A percentile compares a stretch with the other conserved stretches of the same genome.
Evolutionary conservation across 1,284 basidiomycete species (phyloP).

Genomic region (Megacollybia platyphylla): DNA sequence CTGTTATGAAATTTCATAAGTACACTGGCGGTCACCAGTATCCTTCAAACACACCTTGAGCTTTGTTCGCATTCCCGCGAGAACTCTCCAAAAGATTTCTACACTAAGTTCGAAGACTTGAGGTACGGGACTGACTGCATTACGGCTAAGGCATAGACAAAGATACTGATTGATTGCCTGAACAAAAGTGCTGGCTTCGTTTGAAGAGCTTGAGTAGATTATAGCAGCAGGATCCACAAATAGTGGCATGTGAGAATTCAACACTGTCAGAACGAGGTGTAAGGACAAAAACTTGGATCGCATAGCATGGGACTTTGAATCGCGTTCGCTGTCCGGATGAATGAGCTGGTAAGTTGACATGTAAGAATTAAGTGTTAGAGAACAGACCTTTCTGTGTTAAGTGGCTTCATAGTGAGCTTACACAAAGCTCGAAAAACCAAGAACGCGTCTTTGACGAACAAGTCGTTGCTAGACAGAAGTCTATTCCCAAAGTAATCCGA

Average conservation of each 20-base stretch:
- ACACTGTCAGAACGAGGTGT: constrained; percentile 85
- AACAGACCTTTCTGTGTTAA: constrained; percentile 77
- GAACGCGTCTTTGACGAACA: constrained; percentile 94
- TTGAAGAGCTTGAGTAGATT: constrained; percentile 78
- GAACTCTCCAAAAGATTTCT: constrained; percentile 96
- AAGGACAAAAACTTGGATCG: constrained; percentile 88
- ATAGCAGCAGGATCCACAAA: constrained; percentile 79
- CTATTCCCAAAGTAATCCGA: constrained; percentile 3
- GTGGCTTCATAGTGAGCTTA: constrained; percentile 95
- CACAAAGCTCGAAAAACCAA: constrained; percentile 91
- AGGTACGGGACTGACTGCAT: constrained; percentile 89
- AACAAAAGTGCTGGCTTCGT: constrained; percentile 80
- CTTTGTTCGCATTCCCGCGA: constrained; percentile 89
- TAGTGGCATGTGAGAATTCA: constrained; percentile 83
- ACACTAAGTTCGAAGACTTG: constrained; percentile 98
- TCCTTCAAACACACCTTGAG: constrained; percentile 55
- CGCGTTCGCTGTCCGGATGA: constrained; percentile 58
- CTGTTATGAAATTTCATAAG: constrained; percentile 23
- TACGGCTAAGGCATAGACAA: constrained; percentile 86
- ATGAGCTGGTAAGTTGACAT: constrained; percentile 3
- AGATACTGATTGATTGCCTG: constrained; percentile 93
- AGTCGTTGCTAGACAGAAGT: constrained; percentile 45
- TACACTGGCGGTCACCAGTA: constrained; percentile 4
- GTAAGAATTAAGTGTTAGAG: not conserved
- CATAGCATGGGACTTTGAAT: constrained; percentile 91